Percentiles rank a stretch among this genome's conserved stretches.
These are phyloP conservation scores for Rhodotorula sp. DNA, from an alignment of 1,284 basidiomycete genomes.

Conservation along the genomic window DNA sequence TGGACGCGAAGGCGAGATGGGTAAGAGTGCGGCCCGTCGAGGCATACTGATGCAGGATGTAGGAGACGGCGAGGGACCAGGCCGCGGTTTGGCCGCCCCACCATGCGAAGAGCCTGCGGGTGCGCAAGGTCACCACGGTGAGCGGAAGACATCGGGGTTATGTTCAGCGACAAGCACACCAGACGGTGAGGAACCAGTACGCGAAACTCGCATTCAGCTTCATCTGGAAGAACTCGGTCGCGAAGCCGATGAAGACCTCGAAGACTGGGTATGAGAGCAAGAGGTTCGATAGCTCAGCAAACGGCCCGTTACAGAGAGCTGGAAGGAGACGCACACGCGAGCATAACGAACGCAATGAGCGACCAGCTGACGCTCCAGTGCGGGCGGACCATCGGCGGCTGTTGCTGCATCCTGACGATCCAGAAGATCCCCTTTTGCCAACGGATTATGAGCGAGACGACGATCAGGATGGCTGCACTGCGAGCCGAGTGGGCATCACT, in stretches of 20 bases:
- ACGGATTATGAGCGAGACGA: slow-evolving; percentile 7
- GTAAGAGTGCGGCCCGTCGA: background rate
- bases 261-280: slow-evolving; percentile 4
- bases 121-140: too few relatives aligned
- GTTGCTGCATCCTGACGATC: slow-evolving; percentile 3
- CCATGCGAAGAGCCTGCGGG: slow-evolving; percentile 11
- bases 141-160: accelerated
- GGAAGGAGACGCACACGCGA: slow-evolving; percentile 1
- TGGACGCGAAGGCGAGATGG: background rate
- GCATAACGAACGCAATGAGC: slow-evolving; percentile 5
- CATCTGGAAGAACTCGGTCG: background rate
- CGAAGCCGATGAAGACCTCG: slow-evolving; percentile 3
- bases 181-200: slow-evolving; percentile 5
- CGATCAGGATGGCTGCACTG: slow-evolving; percentile 9
- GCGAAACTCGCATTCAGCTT: background rate
- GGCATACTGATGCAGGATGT: slow-evolving; percentile 6
- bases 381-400: slow-evolving; percentile 7
- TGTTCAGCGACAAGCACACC: background rate
- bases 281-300: too few relatives aligned
- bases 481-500: accelerated
- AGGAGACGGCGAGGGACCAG: slow-evolving; percentile 7
- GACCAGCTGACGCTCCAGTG: slow-evolving; percentile 20
- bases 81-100: slow-evolving; percentile 10
- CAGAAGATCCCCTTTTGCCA: slow-evolving; percentile 9
- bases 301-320: background rate